These are phyloP conservation scores for Chaetomium sp. DNA, from an alignment of 2,329 filamentous ascomycete species.

Conservation along the genomic window DNA sequence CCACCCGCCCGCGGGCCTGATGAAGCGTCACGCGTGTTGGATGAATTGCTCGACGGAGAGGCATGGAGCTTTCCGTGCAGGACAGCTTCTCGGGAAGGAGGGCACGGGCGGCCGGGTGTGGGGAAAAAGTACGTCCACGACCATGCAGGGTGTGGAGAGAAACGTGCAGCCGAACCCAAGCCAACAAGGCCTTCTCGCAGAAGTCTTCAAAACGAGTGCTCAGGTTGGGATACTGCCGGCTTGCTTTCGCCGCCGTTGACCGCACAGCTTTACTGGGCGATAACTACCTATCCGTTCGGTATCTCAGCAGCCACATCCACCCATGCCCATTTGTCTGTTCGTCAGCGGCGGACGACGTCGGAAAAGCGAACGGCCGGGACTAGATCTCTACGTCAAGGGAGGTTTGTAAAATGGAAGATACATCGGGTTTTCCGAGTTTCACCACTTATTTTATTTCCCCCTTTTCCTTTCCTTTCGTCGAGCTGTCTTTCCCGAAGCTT, in stretches of 20 bases:
- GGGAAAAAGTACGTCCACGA: constrained; percentile 10
- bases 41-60: neutral
- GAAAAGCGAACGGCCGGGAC: neutral
- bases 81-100: constrained; percentile 8
- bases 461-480: neutral
- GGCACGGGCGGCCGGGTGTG: constrained; percentile 6
- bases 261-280: neutral
- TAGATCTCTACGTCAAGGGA: neutral
- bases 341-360: neutral
- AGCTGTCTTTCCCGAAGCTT: neutral
- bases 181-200: neutral
- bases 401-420: neutral
- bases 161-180: neutral
- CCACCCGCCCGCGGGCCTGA: neutral
- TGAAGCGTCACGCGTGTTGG: neutral
- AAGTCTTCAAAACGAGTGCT: neutral
- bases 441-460: neutral
- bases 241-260: neutral
- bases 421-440: neutral
- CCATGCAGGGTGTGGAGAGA: neutral
- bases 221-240: neutral
- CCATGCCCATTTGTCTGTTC: neutral
- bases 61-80: constrained; percentile 3
- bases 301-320: neutral
- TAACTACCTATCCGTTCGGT: neutral